Percentiles rank a stretch among this genome's conserved stretches.
Conservation (phyloP, 2,329 filamentous ascomycete genomes). For the Aspergillus felis region DNA sequence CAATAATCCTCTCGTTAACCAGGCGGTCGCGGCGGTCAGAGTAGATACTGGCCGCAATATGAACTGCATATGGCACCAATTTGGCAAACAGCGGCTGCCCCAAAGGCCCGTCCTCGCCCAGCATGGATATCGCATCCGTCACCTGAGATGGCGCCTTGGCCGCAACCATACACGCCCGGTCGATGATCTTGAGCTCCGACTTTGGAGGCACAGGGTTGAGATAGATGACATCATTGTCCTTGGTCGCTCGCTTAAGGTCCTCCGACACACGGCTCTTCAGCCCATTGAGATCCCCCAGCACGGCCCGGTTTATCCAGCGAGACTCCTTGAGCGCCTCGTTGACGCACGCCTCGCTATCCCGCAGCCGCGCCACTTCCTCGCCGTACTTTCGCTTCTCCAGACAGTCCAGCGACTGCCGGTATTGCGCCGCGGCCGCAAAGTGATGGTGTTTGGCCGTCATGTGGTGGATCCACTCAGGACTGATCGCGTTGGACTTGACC, state of each 20-base stretch:
- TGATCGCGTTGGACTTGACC: constrained; percentile 83
- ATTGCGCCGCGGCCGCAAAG: constrained; percentile 93
- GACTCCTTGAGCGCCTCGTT: constrained; percentile 83
- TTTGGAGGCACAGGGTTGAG: constrained; percentile 81
- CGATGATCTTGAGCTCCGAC: constrained; percentile 77
- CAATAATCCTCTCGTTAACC: constrained; percentile 82
- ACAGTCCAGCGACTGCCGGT: constrained; percentile 82
- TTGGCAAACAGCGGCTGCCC: constrained; percentile 84
- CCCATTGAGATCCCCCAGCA: constrained; percentile 76
- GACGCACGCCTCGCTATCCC: constrained; percentile 76
- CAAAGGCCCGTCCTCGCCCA: constrained; percentile 76
- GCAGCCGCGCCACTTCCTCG: constrained; percentile 84
- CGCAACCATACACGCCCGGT: constrained; percentile 83
- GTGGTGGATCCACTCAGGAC: constrained; percentile 95
- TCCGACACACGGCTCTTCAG: constrained; percentile 80
- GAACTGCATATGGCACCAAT: constrained; percentile 91
- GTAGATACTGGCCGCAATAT: constrained; percentile 92
- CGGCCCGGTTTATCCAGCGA: constrained; percentile 74
- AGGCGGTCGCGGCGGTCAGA: constrained; percentile 86
- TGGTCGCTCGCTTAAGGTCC: constrained; percentile 86
- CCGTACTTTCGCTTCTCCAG: constrained; percentile 92
- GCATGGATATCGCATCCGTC: constrained; percentile 70
- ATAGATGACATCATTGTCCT: constrained; percentile 96
- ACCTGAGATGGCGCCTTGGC: constrained; percentile 77
- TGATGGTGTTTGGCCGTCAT: constrained; percentile 96